Conservation (phyloP, 2,329 filamentous ascomycete genomes). For the Biscogniauxia mediterranea region DNA sequence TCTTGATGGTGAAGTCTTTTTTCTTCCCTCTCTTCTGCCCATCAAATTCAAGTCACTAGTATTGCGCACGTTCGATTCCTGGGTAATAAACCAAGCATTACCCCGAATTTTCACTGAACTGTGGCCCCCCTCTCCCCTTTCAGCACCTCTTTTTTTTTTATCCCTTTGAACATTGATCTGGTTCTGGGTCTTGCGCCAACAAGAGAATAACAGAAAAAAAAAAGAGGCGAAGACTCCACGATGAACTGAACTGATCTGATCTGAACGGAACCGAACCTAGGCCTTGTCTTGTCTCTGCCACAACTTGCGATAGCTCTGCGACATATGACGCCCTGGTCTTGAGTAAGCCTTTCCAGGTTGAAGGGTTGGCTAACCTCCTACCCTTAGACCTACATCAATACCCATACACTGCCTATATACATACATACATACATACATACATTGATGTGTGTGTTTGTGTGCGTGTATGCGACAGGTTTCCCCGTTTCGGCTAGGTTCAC, state of each 20-base stretch:
- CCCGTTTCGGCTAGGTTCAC: not conserved
- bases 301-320: conserved; percentile 4
- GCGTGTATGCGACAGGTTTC: not conserved
- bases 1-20: not conserved
- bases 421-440: too few species aligned
- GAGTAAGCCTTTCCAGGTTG: conserved; percentile 19
- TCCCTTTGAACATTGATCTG: not conserved
- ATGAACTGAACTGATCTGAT: not conserved
- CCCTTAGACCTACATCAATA: too few species aligned
- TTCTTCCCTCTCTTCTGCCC: conserved; percentile 2
- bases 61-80: conserved; percentile 7
- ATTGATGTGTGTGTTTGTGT: too few species aligned
- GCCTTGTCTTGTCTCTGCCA: not conserved
- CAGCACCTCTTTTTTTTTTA: not conserved
- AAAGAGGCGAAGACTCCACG: not conserved
- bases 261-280: not conserved
- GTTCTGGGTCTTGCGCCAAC: not conserved
- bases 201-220: too few species aligned
- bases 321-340: conserved; percentile 26
- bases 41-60: not conserved
- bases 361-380: conserved; percentile 14
- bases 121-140: not conserved
- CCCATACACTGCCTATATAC: too few species aligned
- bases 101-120: conserved; percentile 19
- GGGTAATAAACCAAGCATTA: conserved; percentile 22